Conservation (phyloP, 257 asterid genomes). For the Asclepias syriaca region DNA sequence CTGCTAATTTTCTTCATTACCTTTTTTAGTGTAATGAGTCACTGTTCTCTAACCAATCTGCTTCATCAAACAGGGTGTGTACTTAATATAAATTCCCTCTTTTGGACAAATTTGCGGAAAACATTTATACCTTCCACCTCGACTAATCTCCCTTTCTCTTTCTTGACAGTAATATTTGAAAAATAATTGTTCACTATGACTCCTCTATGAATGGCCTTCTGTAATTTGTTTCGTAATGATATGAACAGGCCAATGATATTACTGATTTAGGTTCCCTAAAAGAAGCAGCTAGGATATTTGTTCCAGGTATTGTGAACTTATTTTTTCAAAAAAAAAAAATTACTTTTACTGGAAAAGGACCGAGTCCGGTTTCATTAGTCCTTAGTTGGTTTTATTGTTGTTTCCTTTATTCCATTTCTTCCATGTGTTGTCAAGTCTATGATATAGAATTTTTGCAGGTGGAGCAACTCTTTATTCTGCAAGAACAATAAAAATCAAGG, state of each 20-base stretch:
- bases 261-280: conserved; percentile 81
- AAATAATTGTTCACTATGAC: neutral
- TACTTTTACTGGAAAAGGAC: neutral
- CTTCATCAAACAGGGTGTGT: neutral
- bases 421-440: conserved; percentile 14
- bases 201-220: neutral
- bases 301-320: conserved; percentile 55
- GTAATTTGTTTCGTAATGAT: neutral
- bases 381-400: neutral
- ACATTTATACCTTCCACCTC: neutral
- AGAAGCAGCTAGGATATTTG: conserved; percentile 83
- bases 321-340: conserved; percentile 12
- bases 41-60: neutral
- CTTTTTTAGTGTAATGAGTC: neutral
- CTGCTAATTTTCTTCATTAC: neutral
- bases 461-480: conserved; percentile 73
- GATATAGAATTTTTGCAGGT: conserved; percentile 34
- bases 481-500: conserved; percentile 72
- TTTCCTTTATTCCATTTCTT: neutral
- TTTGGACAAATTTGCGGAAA: neutral
- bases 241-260: conserved; percentile 78
- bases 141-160: conserved; percentile 1
- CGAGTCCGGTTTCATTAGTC: neutral
- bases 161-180: too few relatives aligned
- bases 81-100: neutral